A percentile compares a stretch with the other conserved stretches of the same genome.
Evolutionary conservation across 805 yeast species (phyloP).

Genomic region (Priceomyces castillae): DNA sequence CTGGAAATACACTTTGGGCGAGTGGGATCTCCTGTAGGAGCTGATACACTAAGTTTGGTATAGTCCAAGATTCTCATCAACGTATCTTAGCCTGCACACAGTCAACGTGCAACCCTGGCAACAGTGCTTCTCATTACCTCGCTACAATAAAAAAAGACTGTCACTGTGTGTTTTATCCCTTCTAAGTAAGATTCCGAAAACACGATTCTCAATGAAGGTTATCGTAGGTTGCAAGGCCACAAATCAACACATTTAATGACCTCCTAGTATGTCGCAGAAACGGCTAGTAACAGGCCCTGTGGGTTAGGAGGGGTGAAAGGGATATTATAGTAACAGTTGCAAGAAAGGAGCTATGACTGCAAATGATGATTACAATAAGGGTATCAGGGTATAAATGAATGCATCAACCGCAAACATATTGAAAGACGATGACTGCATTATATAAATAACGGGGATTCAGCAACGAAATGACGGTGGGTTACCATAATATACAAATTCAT

Average conservation of each 20-base stretch:
- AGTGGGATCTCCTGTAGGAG: too few relatives aligned
- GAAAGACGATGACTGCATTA: too few relatives aligned
- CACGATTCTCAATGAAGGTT: not conserved
- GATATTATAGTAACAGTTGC: not conserved
- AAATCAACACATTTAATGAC: not conserved
- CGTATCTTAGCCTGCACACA: not conserved
- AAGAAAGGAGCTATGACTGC: not conserved
- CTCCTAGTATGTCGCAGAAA: not conserved
- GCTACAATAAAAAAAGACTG: not conserved
- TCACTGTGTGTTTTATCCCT: not conserved
- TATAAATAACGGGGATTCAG: too few relatives aligned
- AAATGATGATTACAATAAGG: not conserved
- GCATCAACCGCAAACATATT: not conserved
- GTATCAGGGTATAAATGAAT: not conserved
- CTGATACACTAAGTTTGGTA: too few relatives aligned
- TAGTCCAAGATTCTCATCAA: too few relatives aligned
- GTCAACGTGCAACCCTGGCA: not conserved
- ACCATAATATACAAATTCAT: not conserved
- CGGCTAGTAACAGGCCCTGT: not conserved
- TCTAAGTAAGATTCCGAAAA: not conserved
- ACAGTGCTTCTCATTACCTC: not conserved
- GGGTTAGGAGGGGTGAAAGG: slow-evolving; percentile 2
- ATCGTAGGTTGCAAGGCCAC: not conserved
- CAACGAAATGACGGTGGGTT: not conserved
- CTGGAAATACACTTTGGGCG: too few relatives aligned